Percentiles rank a stretch among this genome's conserved stretches.
These are phyloP conservation scores for Boletellus ananiceps DNA, from an alignment of 768 basidiomycete species.

Conservation along the genomic window DNA sequence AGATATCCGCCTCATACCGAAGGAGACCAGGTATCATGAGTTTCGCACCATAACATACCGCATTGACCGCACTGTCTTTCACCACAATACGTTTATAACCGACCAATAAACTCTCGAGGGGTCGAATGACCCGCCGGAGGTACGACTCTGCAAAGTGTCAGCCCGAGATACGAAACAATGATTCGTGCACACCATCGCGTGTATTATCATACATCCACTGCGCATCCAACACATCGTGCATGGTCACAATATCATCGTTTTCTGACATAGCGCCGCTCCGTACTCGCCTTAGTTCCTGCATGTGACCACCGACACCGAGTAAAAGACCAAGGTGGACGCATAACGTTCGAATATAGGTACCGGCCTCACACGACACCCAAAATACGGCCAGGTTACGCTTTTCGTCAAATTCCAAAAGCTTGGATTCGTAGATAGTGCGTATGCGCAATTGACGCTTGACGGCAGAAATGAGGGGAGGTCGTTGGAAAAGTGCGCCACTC, in stretches of 20 bases:
- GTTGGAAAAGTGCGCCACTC: conserved; percentile 97
- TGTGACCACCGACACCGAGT: conserved; percentile 97
- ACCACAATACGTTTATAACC: conserved; percentile 99
- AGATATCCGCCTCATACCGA: conserved; percentile 93
- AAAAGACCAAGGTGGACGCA: conserved; percentile 95
- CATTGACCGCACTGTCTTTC: conserved; percentile 98
- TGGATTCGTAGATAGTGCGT: conserved; percentile 95
- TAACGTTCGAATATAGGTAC: conserved; percentile 92
- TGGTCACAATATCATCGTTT: conserved; percentile 97
- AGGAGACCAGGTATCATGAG: conserved; percentile 99
- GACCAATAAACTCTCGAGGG: conserved; percentile 88
- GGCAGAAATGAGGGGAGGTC: conserved; percentile 96
- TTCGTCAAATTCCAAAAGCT: conserved; percentile 94
- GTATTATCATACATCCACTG: conserved; percentile 99
- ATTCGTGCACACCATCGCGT: conserved; percentile 67
- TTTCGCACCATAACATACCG: conserved; percentile 98
- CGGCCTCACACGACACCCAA: conserved; percentile 98
- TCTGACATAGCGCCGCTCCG: conserved; percentile 95
- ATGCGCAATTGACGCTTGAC: conserved; percentile 98
- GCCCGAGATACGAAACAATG: conserved; percentile 4
- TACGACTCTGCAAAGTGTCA: conserved; percentile 70
- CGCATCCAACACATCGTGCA: conserved; percentile 99
- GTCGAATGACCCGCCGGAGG: conserved; percentile 89
- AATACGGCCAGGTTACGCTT: conserved; percentile 95
- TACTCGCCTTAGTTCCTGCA: conserved; percentile 96